Conservation (phyloP, 2,329 filamentous ascomycete species). For the Ilyonectria sp. region DNA sequence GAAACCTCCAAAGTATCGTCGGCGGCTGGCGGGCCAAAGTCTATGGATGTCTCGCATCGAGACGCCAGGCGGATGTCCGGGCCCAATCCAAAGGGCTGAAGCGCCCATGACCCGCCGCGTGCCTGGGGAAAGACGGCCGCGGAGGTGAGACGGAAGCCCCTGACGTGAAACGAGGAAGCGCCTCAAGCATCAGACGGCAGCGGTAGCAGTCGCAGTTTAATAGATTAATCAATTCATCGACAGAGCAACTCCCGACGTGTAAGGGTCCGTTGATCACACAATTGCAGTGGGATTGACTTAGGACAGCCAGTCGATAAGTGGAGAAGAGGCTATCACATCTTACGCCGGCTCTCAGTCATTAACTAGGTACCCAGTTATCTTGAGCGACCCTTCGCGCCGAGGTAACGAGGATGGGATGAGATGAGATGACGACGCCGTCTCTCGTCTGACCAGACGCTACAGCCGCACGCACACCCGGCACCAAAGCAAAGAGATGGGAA, state of each 20-base stretch:
- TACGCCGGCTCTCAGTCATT: conserved; percentile 2
- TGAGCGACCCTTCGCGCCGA: conserved; percentile 5
- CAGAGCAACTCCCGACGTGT: neutral
- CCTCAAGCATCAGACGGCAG: conserved; percentile 4
- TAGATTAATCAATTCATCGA: conserved; percentile 7
- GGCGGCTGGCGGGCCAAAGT: conserved; percentile 6
- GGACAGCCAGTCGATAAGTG: conserved; percentile 3
- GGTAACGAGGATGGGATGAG: conserved; percentile 28
- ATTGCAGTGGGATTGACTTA: conserved; percentile 6
- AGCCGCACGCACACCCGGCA: conserved; percentile 4
- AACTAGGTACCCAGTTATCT: neutral
- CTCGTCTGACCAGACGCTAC: conserved; percentile 1
- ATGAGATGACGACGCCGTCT: conserved; percentile 34
- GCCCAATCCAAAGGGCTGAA: conserved; percentile 33
- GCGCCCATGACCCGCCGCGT: conserved; percentile 32
- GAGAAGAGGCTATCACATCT: conserved; percentile 1
- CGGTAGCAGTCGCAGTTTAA: conserved; percentile 9
- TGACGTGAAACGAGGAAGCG: conserved; percentile 27
- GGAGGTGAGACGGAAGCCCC: conserved; percentile 28
- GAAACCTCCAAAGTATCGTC: conserved; percentile 14
- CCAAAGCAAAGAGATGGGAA: conserved; percentile 11
- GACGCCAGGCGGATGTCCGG: conserved; percentile 24
- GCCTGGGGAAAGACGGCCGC: conserved; percentile 32
- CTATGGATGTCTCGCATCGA: conserved; percentile 41
- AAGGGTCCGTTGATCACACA: neutral